A percentile compares a stretch with the other conserved stretches of the same genome.
phyloP scores from a whole-genome alignment of 768 basidiomycete species.

The Pleurotus djamor region DNA sequence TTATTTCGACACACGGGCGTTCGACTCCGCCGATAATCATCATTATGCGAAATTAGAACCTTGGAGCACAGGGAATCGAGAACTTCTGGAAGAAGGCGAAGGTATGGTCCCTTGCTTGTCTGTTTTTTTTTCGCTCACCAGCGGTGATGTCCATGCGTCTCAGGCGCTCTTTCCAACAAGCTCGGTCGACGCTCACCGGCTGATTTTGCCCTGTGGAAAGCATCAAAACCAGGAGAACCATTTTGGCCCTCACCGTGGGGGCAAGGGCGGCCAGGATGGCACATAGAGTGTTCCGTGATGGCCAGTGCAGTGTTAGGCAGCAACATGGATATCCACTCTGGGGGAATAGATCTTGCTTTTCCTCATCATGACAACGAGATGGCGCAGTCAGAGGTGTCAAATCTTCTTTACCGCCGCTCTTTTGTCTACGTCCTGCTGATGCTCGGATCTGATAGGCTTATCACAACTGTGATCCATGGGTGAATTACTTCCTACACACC shows the following conservation, averaged over 20 bases:
- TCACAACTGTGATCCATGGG: conserved; percentile 90
- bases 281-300: conserved; percentile 99
- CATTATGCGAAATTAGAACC: conserved; percentile 94
- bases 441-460: conserved; percentile 63
- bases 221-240: conserved; percentile 94
- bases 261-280: conserved; percentile 94
- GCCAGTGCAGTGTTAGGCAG: conserved; percentile 87
- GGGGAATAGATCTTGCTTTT: conserved; percentile 96
- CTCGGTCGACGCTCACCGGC: conserved; percentile 74
- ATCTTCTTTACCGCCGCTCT: conserved; percentile 12
- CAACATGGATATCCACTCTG: conserved; percentile 97
- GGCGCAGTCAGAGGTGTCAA: conserved; percentile 86
- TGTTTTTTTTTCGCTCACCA: not conserved
- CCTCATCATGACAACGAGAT: conserved; percentile 99
- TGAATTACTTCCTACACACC: conserved; percentile 98
- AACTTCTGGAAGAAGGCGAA: conserved; percentile 89
- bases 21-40: conserved; percentile 76
- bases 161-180: conserved; percentile 40
- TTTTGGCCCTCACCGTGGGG: conserved; percentile 98
- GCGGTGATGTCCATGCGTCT: conserved; percentile 1
- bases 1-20: conserved; percentile 86
- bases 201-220: conserved; percentile 99
- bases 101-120: conserved; percentile 41
- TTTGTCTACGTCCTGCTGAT: not conserved
- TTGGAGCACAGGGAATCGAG: conserved; percentile 92